Percentiles rank a stretch among this genome's conserved stretches.
Conservation (phyloP, 2,329 filamentous ascomycete genomes). For the Cercospora zeae-maydis region DNA sequence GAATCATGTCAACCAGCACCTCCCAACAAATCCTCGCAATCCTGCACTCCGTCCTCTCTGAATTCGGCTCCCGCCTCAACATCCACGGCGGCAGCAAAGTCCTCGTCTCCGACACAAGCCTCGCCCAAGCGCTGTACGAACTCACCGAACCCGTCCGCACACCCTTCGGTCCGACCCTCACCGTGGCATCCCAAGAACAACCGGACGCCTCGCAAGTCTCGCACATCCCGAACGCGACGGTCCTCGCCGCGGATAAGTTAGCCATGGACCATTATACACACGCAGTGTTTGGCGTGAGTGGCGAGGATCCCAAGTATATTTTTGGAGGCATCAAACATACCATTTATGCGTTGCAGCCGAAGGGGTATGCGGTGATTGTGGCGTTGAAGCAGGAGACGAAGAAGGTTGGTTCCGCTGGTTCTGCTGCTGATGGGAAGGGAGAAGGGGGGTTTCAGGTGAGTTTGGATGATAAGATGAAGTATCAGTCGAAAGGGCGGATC, state of each 20-base stretch:
- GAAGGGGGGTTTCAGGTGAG: slow-evolving; percentile 20
- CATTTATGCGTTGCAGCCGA: slow-evolving; percentile 28
- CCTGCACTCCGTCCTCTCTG: slow-evolving; percentile 20
- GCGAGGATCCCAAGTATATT: slow-evolving; percentile 27
- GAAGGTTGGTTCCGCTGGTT: neutral
- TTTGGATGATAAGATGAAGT: slow-evolving; percentile 30
- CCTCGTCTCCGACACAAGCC: slow-evolving; percentile 23
- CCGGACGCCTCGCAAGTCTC: slow-evolving; percentile 10
- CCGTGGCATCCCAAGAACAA: slow-evolving; percentile 22
- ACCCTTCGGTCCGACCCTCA: slow-evolving; percentile 27
- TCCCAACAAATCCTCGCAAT: slow-evolving; percentile 14
- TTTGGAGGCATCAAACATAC: slow-evolving; percentile 28
- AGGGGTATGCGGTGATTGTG: slow-evolving; percentile 29
- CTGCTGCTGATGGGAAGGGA: slow-evolving; percentile 1
- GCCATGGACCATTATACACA: slow-evolving; percentile 31
- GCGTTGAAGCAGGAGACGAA: slow-evolving; percentile 24
- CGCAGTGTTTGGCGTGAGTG: slow-evolving; percentile 26
- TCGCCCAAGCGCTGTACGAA: slow-evolving; percentile 24
- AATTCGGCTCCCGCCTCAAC: slow-evolving; percentile 21
- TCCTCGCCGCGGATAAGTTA: slow-evolving; percentile 19
- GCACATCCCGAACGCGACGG: slow-evolving; percentile 18
- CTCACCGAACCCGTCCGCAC: slow-evolving; percentile 24
- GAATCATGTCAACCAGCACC: neutral
- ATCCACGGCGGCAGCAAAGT: slow-evolving; percentile 27
- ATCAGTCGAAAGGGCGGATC: slow-evolving; percentile 25